A percentile compares a stretch with the other conserved stretches of the same genome.
These are phyloP conservation scores for Nannochloris sp. DNA, from an alignment of 139 green algal genomes.

Conservation along the genomic window DNA sequence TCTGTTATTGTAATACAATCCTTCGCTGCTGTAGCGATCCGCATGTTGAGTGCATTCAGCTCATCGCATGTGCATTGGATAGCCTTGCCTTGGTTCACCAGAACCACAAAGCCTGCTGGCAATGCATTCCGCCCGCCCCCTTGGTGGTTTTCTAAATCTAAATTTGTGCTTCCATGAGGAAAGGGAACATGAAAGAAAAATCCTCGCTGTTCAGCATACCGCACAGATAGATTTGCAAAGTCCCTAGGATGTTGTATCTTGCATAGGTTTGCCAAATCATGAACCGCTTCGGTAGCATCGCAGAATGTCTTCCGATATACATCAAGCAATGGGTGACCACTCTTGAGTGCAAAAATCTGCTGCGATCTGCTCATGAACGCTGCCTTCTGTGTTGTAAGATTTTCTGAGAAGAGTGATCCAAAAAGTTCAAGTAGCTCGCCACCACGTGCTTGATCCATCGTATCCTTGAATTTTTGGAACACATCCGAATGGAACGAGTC, in stretches of 20 bases:
- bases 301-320: slow-evolving; percentile 67
- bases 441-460: slow-evolving; percentile 22
- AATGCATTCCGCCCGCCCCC: background rate
- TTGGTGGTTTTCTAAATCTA: background rate
- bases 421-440: slow-evolving; percentile 22
- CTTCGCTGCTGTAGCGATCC: slow-evolving; percentile 60
- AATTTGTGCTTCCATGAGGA: background rate
- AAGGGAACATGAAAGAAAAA: slow-evolving; percentile 52
- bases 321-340: slow-evolving; percentile 62
- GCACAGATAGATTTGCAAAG: slow-evolving; percentile 37
- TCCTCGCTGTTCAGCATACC: slow-evolving; percentile 55
- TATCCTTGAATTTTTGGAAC: background rate
- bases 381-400: slow-evolving; percentile 33
- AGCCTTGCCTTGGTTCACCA: slow-evolving; percentile 17
- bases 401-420: slow-evolving; percentile 43
- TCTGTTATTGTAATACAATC: slow-evolving; percentile 76
- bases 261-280: slow-evolving; percentile 48
- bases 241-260: slow-evolving; percentile 9
- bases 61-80: slow-evolving; percentile 60
- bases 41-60: slow-evolving; percentile 76
- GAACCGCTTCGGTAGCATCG: slow-evolving; percentile 62
- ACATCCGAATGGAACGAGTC: no score
- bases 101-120: background rate
- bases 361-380: slow-evolving; percentile 56
- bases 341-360: slow-evolving; percentile 65